Percentiles rank a stretch among this genome's conserved stretches.
phyloP scores from a whole-genome alignment of 768 basidiomycete species.

The Calocera cornea region DNA sequence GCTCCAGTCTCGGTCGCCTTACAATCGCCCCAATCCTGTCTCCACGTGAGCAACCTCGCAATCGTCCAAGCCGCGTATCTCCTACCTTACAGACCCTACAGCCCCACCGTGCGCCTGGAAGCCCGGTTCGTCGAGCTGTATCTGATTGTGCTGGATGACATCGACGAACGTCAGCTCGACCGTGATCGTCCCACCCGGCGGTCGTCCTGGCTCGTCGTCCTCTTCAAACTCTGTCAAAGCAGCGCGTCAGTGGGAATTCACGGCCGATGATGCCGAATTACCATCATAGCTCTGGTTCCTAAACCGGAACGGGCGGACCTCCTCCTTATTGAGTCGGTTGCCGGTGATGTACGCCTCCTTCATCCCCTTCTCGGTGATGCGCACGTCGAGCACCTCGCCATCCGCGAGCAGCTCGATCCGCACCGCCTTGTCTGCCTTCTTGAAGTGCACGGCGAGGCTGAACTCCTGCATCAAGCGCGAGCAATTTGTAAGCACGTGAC shows the following conservation, averaged over 20 bases:
- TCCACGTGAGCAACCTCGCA: too few relatives aligned
- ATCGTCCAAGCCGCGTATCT: neutral
- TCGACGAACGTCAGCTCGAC: neutral
- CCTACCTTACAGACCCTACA: neutral
- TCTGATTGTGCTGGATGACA: neutral
- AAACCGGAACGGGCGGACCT: neutral
- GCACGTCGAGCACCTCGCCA: constrained; percentile 2
- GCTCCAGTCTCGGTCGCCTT: neutral
- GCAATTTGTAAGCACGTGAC: neutral
- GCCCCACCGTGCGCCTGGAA: neutral
- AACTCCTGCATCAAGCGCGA: neutral
- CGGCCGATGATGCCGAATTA: neutral
- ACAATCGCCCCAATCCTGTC: neutral
- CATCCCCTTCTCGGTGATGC: neutral
- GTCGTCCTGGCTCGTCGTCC: neutral
- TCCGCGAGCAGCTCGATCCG: constrained; percentile 3
- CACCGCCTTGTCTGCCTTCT: neutral
- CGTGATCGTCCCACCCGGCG: neutral
- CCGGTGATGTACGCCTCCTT: neutral
- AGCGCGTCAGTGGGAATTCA: neutral
- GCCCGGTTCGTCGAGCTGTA: neutral
- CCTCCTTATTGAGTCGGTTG: neutral
- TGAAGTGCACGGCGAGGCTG: neutral
- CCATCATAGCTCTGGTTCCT: neutral
- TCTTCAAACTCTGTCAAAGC: neutral